These are phyloP conservation scores for Fraxinus latifolia DNA, from an alignment of 305 asterid species.

Conservation along the genomic window DNA sequence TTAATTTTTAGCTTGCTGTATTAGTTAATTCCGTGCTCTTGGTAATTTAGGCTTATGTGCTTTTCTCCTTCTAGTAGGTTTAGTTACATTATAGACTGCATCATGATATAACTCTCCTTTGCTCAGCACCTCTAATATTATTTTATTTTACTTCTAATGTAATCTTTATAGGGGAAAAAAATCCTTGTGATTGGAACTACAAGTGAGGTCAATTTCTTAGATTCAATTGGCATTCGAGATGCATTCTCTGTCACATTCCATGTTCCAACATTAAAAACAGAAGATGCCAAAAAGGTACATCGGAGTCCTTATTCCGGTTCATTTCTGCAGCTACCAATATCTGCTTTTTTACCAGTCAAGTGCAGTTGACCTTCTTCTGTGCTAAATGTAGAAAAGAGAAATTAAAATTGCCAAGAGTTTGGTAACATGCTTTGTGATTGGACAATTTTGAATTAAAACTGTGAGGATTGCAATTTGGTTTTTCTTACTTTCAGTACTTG, in stretches of 20 bases:
- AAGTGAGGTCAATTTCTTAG: conserved; percentile 78
- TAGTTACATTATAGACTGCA: not conserved
- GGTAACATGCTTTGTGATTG: not conserved
- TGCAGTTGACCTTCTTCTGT: not conserved
- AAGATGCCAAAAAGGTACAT: conserved; percentile 81
- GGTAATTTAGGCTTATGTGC: not conserved
- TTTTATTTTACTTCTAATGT: conserved; percentile 1
- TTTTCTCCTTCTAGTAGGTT: conserved; percentile 2
- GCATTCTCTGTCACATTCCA: conserved; percentile 77
- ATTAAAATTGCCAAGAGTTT: not conserved
- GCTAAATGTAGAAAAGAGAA: not conserved
- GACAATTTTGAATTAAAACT: not conserved
- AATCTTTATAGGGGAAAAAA: conserved; percentile 70
- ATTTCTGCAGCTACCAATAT: not conserved
- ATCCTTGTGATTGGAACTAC: conserved; percentile 91
- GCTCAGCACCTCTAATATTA: not conserved
- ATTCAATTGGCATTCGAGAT: conserved; percentile 73
- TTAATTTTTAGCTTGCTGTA: not conserved
- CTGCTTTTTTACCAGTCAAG: not conserved
- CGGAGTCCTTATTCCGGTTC: not conserved
- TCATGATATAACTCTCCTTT: conserved; percentile 10
- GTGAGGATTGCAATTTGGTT: not conserved
- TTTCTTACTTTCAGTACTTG: not conserved
- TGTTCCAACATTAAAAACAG: conserved; percentile 78
- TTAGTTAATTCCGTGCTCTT: not conserved